phyloP scores from a whole-genome alignment of 2,329 filamentous ascomycete species.

The Remersonia thermophila region DNA sequence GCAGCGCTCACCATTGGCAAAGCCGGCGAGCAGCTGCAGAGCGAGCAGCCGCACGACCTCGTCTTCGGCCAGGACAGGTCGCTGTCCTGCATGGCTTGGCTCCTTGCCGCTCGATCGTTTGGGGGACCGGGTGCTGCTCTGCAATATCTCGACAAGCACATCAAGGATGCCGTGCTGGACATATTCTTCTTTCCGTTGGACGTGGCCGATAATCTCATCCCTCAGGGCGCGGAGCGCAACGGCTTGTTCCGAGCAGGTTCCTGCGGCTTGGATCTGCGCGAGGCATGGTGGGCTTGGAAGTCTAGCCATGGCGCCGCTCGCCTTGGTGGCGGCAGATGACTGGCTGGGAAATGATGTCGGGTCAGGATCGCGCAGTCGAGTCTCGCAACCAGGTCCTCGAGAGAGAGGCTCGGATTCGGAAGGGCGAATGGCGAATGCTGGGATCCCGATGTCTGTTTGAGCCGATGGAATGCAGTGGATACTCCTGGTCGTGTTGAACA shows the following conservation, averaged over 20 bases:
- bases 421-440: no score
- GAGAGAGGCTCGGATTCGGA: no score
- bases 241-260: slow-evolving; percentile 38
- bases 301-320: slow-evolving; percentile 36
- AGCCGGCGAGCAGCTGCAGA: slow-evolving; percentile 71
- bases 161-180: slow-evolving; percentile 58
- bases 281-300: slow-evolving; percentile 41
- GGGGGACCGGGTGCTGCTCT: slow-evolving; percentile 20
- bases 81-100: slow-evolving; percentile 22
- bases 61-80: slow-evolving; percentile 40
- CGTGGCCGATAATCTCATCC: slow-evolving; percentile 80
- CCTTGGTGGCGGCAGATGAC: no score
- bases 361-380: not conserved
- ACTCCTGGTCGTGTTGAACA: no score
- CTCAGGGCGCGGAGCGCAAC: slow-evolving; percentile 62
- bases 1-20: slow-evolving; percentile 59
- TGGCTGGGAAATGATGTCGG: not conserved
- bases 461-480: no score
- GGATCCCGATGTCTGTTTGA: no score
- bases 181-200: slow-evolving; percentile 72
- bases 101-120: slow-evolving; percentile 30
- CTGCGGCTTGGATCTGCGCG: slow-evolving; percentile 43
- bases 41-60: slow-evolving; percentile 63
- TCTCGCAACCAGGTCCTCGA: no score
- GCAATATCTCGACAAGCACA: slow-evolving; percentile 38